Percentiles rank a stretch among this genome's conserved stretches.
Evolutionary conservation across 1,284 basidiomycete species (phyloP).

Genomic region (Inonotus obliquus): DNA sequence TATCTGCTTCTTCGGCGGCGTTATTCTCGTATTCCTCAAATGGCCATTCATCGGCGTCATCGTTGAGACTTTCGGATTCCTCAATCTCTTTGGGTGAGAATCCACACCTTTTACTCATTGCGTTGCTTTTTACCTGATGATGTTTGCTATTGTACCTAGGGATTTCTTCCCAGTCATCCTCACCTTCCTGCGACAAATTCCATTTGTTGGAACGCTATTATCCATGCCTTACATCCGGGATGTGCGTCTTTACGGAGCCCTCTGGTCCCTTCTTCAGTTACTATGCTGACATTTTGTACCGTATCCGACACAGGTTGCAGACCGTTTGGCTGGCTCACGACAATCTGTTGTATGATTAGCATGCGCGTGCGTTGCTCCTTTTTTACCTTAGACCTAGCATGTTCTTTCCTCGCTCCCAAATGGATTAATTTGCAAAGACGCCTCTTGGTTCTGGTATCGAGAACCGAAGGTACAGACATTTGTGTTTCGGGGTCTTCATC

Average conservation of each 20-base stretch:
- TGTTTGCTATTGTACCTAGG: slow-evolving; percentile 39
- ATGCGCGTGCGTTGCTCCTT: not conserved
- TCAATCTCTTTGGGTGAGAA: slow-evolving; percentile 96
- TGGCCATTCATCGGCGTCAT: slow-evolving; percentile 93
- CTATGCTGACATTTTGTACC: not conserved
- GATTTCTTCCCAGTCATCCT: slow-evolving; percentile 99
- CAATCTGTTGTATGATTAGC: slow-evolving; percentile 60
- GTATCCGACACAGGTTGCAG: slow-evolving; percentile 47
- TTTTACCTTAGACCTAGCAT: not conserved
- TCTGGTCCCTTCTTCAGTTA: not conserved
- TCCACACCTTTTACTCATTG: not conserved
- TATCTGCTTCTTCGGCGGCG: slow-evolving; percentile 85
- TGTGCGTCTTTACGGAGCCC: slow-evolving; percentile 38
- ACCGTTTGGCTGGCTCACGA: slow-evolving; percentile 72
- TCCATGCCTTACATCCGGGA: slow-evolving; percentile 81
- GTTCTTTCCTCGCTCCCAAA: not conserved
- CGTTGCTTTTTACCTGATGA: not conserved
- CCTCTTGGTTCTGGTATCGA: too few species aligned
- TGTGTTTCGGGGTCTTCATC: not conserved
- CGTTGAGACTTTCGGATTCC: slow-evolving; percentile 92
- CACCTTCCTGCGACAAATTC: slow-evolving; percentile 92
- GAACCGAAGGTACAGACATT: too few species aligned
- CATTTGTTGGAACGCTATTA: slow-evolving; percentile 85
- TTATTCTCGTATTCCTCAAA: slow-evolving; percentile 84
- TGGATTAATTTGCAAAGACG: not conserved